phyloP scores from a whole-genome alignment of 805 yeast species.

The Ogataea parapolymorpha region DNA sequence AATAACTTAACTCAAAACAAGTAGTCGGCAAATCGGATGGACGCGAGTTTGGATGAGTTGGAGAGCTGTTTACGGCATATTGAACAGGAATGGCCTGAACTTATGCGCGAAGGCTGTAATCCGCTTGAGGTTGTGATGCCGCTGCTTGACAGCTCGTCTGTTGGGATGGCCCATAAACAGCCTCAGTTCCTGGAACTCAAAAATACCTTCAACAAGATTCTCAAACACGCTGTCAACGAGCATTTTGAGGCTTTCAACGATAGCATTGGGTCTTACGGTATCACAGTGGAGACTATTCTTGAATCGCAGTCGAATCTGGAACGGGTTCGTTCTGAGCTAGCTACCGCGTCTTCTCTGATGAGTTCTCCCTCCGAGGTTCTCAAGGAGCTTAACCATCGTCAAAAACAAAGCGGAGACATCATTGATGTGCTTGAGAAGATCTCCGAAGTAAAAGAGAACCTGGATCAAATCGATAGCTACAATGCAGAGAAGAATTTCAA shows the following conservation, averaged over 20 bases:
- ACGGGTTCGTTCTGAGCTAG: constrained; percentile 21
- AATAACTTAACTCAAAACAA: constrained; percentile 3
- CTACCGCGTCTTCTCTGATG: constrained; percentile 18
- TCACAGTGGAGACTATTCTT: constrained; percentile 58
- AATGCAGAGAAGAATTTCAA: constrained; percentile 70
- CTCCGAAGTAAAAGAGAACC: constrained; percentile 54
- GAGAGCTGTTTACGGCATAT: constrained; percentile 15
- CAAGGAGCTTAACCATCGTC: constrained; percentile 60
- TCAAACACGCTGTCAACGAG: constrained; percentile 71
- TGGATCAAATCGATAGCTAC: constrained; percentile 60
- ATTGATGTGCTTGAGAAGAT: constrained; percentile 68
- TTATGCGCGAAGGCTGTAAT: constrained; percentile 56
- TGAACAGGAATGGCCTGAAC: constrained; percentile 34
- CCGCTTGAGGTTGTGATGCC: constrained; percentile 85
- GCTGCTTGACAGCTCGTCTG: constrained; percentile 79
- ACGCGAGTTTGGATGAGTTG: constrained; percentile 19
- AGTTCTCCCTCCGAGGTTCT: constrained; percentile 54
- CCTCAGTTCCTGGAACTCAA: constrained; percentile 65
- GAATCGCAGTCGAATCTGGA: constrained; percentile 50
- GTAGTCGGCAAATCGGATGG: constrained; percentile 7
- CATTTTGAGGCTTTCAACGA: constrained; percentile 83
- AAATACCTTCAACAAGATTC: constrained; percentile 49
- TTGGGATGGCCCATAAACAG: constrained; percentile 78
- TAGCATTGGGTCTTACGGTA: constrained; percentile 79
- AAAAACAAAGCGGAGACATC: constrained; percentile 62